Evolutionary conservation across 768 basidiomycete species (phyloP), one percentile per base, ranked within the genome.

Genomic region (Lentinula sp.): DNA sequence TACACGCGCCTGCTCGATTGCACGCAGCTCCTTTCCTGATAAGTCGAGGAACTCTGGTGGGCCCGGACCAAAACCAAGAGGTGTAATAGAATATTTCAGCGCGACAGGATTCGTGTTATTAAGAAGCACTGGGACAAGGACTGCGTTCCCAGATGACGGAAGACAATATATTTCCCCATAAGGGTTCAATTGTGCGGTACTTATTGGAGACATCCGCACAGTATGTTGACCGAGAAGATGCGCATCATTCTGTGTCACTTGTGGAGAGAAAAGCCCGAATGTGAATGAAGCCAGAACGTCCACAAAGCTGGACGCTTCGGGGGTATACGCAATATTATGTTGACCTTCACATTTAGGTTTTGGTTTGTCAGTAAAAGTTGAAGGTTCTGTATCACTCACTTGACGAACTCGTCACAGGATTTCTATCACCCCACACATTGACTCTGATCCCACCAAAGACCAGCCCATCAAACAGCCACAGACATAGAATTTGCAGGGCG

Each of bases 191-290:
- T 88, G 87, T 4, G 95, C 95, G 2, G 95, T 97, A 70, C 94
- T 93, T 66, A 93, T 93, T 9, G 95, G 95, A 0, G 93, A 92
- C 82, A 95, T 88, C 64, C 90, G 86, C 56, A 98, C 89, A 0
- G 93, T 95, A 69, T 95, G 93, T 71, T 94, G 88, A 37, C 95
- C 95, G 36, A 86, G 81, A 7, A 92, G 75, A 68, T 91, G 86
- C 4, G 76, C 70, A 63, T 90, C 87, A 43, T 75, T 77, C 1
- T 72, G 68, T 16, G 66, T 68, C 42, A 77, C 70, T 46, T 67
- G 68, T 8, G 76, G 66, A 3, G 80, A 71, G 12, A 88, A 62
- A 10, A 85, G 66, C 16, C 83, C 83, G 45, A 87, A 80, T 13
- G 78, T 79, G 15, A 85, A 67, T 32, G 79, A 73, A 8, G 79